These are phyloP conservation scores for Podospora appendiculata DNA, from an alignment of 495 filamentous ascomycete genomes.

Conservation along the genomic window DNA sequence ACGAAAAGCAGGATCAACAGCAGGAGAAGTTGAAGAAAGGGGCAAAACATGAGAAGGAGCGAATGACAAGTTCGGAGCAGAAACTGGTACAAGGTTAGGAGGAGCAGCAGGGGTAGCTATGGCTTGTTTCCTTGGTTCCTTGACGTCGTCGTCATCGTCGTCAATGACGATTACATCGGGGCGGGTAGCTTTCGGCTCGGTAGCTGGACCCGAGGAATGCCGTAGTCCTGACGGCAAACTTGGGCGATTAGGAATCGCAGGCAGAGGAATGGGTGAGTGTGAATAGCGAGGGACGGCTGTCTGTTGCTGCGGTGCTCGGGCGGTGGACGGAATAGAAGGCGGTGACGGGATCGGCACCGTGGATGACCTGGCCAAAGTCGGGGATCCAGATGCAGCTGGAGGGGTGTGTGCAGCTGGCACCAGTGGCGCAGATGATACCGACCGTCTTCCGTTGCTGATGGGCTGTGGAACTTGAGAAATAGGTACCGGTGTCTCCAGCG, in stretches of 20 bases:
- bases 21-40: too few relatives aligned
- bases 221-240: not conserved
- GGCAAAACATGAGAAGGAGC: not conserved
- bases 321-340: not conserved
- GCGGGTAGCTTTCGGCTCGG: not conserved
- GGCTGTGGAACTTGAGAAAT: too few relatives aligned
- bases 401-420: too few relatives aligned
- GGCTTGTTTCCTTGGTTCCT: not conserved
- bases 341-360: too few relatives aligned
- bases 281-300: constrained; percentile 1
- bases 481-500: too few relatives aligned
- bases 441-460: too few relatives aligned
- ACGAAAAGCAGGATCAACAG: not conserved
- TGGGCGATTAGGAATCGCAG: not conserved
- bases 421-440: too few relatives aligned
- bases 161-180: constrained; percentile 10
- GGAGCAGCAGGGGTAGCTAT: not conserved
- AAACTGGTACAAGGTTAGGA: not conserved
- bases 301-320: not conserved
- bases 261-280: constrained; percentile 8
- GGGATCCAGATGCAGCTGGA: too few relatives aligned
- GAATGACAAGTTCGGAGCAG: not conserved
- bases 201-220: too few relatives aligned
- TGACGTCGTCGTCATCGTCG: constrained; percentile 8
- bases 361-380: too few relatives aligned